Evolutionary conservation across 2,329 filamentous ascomycete species (phyloP).

Genomic region (Colletotrichum sp.): DNA sequence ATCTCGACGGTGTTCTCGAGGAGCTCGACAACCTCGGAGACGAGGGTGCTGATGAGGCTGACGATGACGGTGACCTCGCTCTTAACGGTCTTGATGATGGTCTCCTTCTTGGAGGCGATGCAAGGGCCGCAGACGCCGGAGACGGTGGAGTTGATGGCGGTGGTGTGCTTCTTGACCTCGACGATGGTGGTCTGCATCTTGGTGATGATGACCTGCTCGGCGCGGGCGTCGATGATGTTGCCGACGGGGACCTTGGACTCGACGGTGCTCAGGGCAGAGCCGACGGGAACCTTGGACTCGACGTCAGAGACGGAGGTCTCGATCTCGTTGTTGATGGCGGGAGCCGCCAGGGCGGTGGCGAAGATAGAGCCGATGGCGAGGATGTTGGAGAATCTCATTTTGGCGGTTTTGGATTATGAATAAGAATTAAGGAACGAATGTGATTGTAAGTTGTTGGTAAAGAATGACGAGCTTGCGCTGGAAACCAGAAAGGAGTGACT

Average conservation of each 20-base stretch:
- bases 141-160: conserved; percentile 15
- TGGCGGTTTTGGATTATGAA: background rate
- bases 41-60: background rate
- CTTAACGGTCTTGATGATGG: conserved; percentile 7
- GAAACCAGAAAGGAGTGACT: conserved; percentile 10
- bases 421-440: background rate
- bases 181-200: conserved; percentile 9
- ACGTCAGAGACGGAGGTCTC: background rate
- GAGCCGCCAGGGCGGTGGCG: conserved; percentile 4
- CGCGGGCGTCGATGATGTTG: background rate
- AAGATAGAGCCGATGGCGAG: conserved; percentile 8
- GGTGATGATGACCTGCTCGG: conserved; percentile 5
- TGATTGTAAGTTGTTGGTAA: conserved; percentile 1
- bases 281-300: background rate
- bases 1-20: conserved; percentile 2
- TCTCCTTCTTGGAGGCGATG: background rate
- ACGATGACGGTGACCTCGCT: conserved; percentile 12
- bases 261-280: background rate
- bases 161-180: conserved; percentile 14
- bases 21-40: background rate
- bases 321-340: background rate
- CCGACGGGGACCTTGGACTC: background rate
- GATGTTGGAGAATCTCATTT: conserved; percentile 15
- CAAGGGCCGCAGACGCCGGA: background rate
- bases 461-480: background rate